phyloP scores from a whole-genome alignment of 345 rosid species.

The Anacardium occidentale region DNA sequence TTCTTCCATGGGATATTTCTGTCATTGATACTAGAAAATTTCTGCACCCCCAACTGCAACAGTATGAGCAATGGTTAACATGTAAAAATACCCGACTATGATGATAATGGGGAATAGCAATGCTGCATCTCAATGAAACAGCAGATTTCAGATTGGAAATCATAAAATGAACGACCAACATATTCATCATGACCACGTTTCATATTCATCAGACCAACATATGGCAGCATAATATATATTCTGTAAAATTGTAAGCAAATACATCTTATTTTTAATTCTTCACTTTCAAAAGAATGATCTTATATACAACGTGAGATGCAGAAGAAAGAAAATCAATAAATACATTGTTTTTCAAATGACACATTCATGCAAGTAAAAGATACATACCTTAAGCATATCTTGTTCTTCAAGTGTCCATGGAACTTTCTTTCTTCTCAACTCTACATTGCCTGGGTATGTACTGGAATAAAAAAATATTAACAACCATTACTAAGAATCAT shows the following conservation, averaged over 20 bases:
- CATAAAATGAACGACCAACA: background rate
- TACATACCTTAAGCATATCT: constrained; percentile 41
- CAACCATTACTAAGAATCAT: background rate
- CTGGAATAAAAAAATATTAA: constrained; percentile 25
- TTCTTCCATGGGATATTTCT: constrained; percentile 38
- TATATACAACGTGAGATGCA: background rate
- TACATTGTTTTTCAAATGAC: no score
- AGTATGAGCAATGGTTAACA: constrained; percentile 1
- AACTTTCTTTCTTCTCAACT: constrained; percentile 34
- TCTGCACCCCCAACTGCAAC: constrained; percentile 40
- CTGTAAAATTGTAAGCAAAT: background rate
- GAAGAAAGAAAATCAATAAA: background rate
- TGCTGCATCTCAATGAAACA: background rate
- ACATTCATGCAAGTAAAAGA: background rate
- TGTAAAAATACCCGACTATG: background rate
- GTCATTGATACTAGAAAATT: constrained; percentile 20
- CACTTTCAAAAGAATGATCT: background rate
- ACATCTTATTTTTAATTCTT: background rate
- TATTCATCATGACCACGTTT: no score
- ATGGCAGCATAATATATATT: background rate
- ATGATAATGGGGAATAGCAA: background rate
- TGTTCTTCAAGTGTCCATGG: constrained; percentile 46
- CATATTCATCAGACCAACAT: background rate
- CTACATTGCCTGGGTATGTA: constrained; percentile 26
- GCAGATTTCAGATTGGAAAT: background rate